Evolutionary conservation across 306 rosid genomes (phyloP), one percentile per base, ranked within the genome.

Genomic region (Senna siamea): DNA sequence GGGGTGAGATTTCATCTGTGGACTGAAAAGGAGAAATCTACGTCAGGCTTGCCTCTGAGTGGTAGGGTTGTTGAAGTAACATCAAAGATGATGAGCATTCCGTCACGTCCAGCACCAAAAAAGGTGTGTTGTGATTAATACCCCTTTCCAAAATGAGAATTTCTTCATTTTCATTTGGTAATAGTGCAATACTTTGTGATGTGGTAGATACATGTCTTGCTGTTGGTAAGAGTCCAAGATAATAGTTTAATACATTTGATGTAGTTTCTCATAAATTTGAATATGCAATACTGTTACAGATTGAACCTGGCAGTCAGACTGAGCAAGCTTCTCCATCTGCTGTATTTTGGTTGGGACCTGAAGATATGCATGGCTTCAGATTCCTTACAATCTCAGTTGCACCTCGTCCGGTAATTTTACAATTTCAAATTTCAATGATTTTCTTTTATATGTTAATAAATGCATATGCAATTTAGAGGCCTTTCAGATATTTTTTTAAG

Each of bases 231-330:
- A 46, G 67, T 63, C 37, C 59, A 67, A 67, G 48, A 30, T 69
- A 66, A 59, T 30, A 71, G 53, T 44, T 59, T 66, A 71, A 9
- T 74, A 60, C 72, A 54, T 35, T 59, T 63, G 68, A 57, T 73
- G 46, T 75, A 70, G 76, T 76, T 65, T 35, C 75, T 73, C 64
- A 75, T 51, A 74, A 77, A 37, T 77, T 79, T 76, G 43, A 77
- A 66, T 74, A 18, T 75, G 77, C 78, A 54, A 57, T 64, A 38
- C 71, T 64, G 67, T 81, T 74, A 37, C 77, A 94, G 97, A 88
- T 89, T 86, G 99, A 92, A 87, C 97, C 97, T 67, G 99, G 97
- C 53, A 88, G 97, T 87, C 97, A 94, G 83, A 94, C 95, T 11
- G 99, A 92, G 88, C 97, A 94, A 88, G 90, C 97, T 66, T 89